Base-by-base conservation (phyloP, 2,329 filamentous ascomycete genomes). In the Triangularia setosa region DNA sequence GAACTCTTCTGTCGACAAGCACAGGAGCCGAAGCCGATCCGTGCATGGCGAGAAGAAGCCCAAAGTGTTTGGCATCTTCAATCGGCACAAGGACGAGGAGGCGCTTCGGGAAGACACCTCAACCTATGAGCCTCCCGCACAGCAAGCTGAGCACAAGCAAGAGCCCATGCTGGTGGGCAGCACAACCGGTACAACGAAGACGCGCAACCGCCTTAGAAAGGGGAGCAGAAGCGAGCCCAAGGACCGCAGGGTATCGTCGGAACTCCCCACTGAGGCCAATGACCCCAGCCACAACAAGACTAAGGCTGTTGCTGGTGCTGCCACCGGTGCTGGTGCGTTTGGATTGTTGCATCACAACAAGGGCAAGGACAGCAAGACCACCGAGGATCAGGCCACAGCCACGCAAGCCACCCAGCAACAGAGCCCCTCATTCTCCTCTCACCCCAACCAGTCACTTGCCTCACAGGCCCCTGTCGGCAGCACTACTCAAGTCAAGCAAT, bases 31-130 rank as follows among this genome's bases (percentile, higher is more conserved):
- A 3, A 65, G 67, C 2, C 55, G 12, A 1, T 64, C 67, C 0
- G 58, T 62, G 6, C 67, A 67, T 8, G 53, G 57, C 2, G 66
- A 69, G 16, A 67, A 62, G 63, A 69, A 66, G 60, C 64, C 67
- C 44, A 62, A 55, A n/a, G 63, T 72, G 16, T 53, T 71, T 11
- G 67, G 70, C 24, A 65, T 71, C 56, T 71, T 72, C 65, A 66
- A 68, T 35, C 65, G 69, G 16, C 55, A 67, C 63, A 71, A 70
- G 61, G 64, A 67, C 27, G 61, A 68, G 16, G 60, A 63, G 53
- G 23, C 35, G 14, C 21, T 9, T 24, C 54, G 60, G 12, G 59
- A 67, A 4, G 61, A 64, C 4, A 64, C 55, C 2, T 48, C 66
- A 1, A 27, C 53, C 3, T 2, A 14, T 2, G 58, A 65, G 25